Percentiles rank a stretch among this genome's conserved stretches.
Conservation (phyloP, 2,329 filamentous ascomycete species). For the Paraphoma chrysanthemicola region DNA sequence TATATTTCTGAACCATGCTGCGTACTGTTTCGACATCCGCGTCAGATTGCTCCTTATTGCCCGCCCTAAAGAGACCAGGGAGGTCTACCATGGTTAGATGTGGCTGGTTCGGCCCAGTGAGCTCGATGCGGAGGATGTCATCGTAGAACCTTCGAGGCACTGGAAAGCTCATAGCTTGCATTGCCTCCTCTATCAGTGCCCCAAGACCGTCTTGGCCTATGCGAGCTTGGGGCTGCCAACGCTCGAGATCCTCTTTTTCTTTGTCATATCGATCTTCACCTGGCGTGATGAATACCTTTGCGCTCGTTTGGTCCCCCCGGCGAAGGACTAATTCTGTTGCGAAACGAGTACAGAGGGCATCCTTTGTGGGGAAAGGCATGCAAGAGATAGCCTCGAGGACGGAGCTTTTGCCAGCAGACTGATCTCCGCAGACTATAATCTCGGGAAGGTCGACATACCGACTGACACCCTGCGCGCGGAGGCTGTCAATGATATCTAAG, state of each 20-base stretch:
- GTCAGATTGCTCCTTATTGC: constrained; percentile 55
- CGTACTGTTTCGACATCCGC: constrained; percentile 55
- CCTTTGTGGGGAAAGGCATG: constrained; percentile 52
- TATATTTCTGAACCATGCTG: constrained; percentile 52
- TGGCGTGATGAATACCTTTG: constrained; percentile 53
- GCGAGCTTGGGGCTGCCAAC: too few species aligned
- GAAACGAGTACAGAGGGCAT: constrained; percentile 64
- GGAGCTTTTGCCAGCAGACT: constrained; percentile 24
- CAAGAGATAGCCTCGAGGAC: constrained; percentile 48
- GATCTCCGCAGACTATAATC: constrained; percentile 9
- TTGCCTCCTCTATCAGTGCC: constrained; percentile 54
- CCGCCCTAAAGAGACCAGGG: constrained; percentile 59
- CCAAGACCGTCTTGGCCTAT: not conserved
- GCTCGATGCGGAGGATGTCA: constrained; percentile 22
- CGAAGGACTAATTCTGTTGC: constrained; percentile 65
- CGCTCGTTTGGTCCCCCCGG: constrained; percentile 38
- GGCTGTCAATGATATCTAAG: constrained; percentile 10
- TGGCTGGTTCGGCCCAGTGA: constrained; percentile 12
- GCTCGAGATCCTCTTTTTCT: too few species aligned
- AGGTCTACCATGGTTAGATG: constrained; percentile 53
- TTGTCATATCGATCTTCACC: constrained; percentile 3
- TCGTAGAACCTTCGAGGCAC: constrained; percentile 8
- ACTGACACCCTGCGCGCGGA: constrained; percentile 5
- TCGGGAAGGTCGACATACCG: constrained; percentile 12
- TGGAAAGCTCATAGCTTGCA: constrained; percentile 53